Base-by-base conservation (phyloP, 2,329 filamentous ascomycete species). In the Emergomyces africanus region DNA sequence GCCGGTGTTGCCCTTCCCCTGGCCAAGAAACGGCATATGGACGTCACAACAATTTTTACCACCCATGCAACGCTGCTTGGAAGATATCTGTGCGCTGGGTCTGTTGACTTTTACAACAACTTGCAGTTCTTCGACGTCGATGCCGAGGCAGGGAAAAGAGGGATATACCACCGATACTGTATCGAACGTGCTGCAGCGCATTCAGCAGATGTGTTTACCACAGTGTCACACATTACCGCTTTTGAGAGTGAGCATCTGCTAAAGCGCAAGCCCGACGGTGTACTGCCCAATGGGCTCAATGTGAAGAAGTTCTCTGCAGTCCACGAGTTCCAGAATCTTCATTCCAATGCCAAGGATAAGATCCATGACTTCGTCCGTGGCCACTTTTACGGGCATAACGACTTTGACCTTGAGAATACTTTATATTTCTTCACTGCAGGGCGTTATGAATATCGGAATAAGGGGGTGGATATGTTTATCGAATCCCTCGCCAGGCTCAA, bases 391-490 rank as follows among this genome's bases (percentile, higher is more conserved):
- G 94, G 94, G 12, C 91, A 97, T 76, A 95, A 96, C 72, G 91
- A 99, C 71, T 97, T 97, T 66, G 90, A 96, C 62, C 85, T 90
- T 15, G 91, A 97, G 61, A 96, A 97, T 74, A 99, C 94, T 0
- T 82, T 99, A 41, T 99, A 96, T 76, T 87, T 97, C 76, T 99
- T 99, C 79, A 99, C 91, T 3, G 88, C 94, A 6, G 94, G 94
- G 61, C 88, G 94, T 63, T 99, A 99, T 70, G 94, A 99, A 74
- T 99, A 92, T 81, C 82, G 94, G 64, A 99, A 99, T 71, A 99
- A 99, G 77, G 94, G 94, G 69, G 92, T 96, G 10, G 94, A 99
- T 74, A 97, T 99, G 94, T 99, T 97, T 74, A 95, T 99, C 66
- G 94, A 99, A 75, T 94, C 91, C 3, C 78, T 99, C 63, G 94